phyloP scores from a whole-genome alignment of 768 basidiomycete species.

The Lepiota venenata region DNA sequence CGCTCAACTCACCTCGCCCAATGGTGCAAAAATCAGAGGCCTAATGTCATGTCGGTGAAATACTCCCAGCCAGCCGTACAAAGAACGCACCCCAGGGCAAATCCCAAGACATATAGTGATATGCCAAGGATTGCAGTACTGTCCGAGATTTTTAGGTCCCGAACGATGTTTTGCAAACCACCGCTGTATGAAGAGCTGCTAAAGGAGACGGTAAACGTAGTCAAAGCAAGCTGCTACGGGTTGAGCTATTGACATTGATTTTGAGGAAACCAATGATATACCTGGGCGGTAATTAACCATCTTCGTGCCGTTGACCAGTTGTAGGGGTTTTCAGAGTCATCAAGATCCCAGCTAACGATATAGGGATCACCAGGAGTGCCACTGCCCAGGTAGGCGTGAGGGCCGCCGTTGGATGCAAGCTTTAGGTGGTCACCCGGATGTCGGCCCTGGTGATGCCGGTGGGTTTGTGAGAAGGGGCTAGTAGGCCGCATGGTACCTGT shows the following conservation, averaged over 20 bases:
- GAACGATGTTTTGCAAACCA: slow-evolving; percentile 40
- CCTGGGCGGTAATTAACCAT: slow-evolving; percentile 56
- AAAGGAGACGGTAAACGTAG: slow-evolving; percentile 58
- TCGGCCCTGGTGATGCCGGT: slow-evolving; percentile 1
- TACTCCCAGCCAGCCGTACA: background rate
- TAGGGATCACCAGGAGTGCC: slow-evolving; percentile 49
- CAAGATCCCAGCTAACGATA: slow-evolving; percentile 49
- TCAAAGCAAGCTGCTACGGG: slow-evolving; percentile 38
- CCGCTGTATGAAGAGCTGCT: slow-evolving; percentile 56
- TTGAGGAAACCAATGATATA: slow-evolving; percentile 15
- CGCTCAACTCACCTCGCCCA: slow-evolving; percentile 43
- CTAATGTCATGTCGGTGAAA: slow-evolving; percentile 21
- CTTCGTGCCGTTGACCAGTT: slow-evolving; percentile 46
- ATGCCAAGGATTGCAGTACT: slow-evolving; percentile 56
- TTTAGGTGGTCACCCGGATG: background rate
- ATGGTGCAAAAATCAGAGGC: slow-evolving; percentile 53
- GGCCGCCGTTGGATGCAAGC: background rate
- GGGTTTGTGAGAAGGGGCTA: slow-evolving; percentile 3
- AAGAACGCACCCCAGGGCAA: slow-evolving; percentile 48
- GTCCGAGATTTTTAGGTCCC: slow-evolving; percentile 45
- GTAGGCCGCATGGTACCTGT: slow-evolving; percentile 13
- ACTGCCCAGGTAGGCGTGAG: slow-evolving; percentile 34
- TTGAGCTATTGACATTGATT: background rate
- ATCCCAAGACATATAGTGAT: slow-evolving; percentile 61
- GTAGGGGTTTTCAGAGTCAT: slow-evolving; percentile 53